Evolutionary conservation across 2,329 filamentous ascomycete genomes (phyloP).

Genomic region (Lasiodiplodia gonubiensis): DNA sequence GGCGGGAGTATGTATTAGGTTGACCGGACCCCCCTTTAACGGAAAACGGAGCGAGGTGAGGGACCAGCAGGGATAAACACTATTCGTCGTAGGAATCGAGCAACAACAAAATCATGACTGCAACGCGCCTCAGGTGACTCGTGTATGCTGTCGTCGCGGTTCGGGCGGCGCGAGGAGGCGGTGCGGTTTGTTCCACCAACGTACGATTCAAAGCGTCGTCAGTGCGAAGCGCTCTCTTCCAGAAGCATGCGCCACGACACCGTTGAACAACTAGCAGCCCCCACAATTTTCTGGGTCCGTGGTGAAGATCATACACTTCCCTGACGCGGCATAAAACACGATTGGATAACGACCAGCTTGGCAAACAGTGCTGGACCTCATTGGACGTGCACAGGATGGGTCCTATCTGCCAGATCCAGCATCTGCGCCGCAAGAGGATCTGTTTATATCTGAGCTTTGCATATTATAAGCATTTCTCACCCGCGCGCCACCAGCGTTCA

Average conservation of each 20-base stretch:
- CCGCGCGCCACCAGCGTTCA: background rate
- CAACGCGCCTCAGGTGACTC: background rate
- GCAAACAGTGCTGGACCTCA: constrained; percentile 8
- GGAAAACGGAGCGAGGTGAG: constrained; percentile 1
- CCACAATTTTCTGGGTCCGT: constrained; percentile 22
- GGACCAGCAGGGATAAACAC: constrained; percentile 10
- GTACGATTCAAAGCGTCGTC: background rate
- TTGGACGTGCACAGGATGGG: constrained; percentile 1
- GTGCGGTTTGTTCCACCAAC: background rate
- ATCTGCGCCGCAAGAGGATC: constrained; percentile 5
- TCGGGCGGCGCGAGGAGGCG: background rate
- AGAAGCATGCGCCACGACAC: constrained; percentile 18
- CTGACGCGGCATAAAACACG: background rate
- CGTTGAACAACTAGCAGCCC: constrained; percentile 23
- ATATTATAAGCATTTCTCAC: background rate
- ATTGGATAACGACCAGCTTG: constrained; percentile 10
- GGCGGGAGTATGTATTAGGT: constrained; percentile 19
- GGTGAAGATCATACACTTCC: constrained; percentile 12
- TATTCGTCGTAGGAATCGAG: constrained; percentile 15
- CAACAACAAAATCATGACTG: constrained; percentile 2
- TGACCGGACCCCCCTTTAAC: constrained; percentile 10
- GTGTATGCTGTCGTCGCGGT: background rate
- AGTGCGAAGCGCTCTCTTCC: constrained; percentile 22
- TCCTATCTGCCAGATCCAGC: constrained; percentile 9
- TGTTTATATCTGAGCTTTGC: constrained; percentile 10